Evolutionary conservation across 2,329 filamentous ascomycete species (phyloP), one percentile per base, ranked within the genome.

Genomic region (Bimuria novae-zelandiae): DNA sequence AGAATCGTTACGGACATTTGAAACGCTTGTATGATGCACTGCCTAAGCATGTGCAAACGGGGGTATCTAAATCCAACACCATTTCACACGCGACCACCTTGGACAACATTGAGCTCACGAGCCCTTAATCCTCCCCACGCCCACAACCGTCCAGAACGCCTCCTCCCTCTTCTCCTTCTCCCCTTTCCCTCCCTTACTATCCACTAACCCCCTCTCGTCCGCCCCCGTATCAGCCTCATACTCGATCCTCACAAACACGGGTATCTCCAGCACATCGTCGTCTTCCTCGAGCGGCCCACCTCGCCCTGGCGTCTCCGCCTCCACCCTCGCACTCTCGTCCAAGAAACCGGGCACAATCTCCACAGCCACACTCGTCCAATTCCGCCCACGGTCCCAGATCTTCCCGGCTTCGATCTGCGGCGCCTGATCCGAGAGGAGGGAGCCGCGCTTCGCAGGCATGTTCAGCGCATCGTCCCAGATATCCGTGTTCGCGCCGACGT

Each of bases 71-170:
- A n/a, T n/a, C n/a, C n/a, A n/a, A n/a, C n/a, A n/a, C n/a, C n/a
- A n/a, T n/a, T n/a, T n/a, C n/a, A n/a, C n/a, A n/a, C n/a, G n/a
- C n/a, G n/a, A n/a, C n/a, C n/a, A n/a, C n/a, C n/a, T n/a, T n/a
- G n/a, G n/a, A 10, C 16, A 22, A 32, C 4, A 16, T 17, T 8
- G 25, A 41, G 7, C 30, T 61, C 51, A 62, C 44, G 55, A 29
- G 1, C 52, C 37, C 22, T 65, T 83, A 66, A 97, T 94, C 65
- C 86, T 86, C 8, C 94, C 94, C 52, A 95, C 84, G 3, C 93
- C 93, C 30, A 97, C 79, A 17, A 96, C 92, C 77, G 90, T 92
- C 94, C 94, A 99, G 75, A 96, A 97, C 50, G 92, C 92, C 74
- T 97, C 77, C 71, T 97, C 94, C 67, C 89, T 84, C 78, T 87